Evolutionary conservation across 169 alveolate genomes (phyloP), one percentile per base, ranked within the genome.

Genomic region (Plasmodium cynomolgi): DNA sequence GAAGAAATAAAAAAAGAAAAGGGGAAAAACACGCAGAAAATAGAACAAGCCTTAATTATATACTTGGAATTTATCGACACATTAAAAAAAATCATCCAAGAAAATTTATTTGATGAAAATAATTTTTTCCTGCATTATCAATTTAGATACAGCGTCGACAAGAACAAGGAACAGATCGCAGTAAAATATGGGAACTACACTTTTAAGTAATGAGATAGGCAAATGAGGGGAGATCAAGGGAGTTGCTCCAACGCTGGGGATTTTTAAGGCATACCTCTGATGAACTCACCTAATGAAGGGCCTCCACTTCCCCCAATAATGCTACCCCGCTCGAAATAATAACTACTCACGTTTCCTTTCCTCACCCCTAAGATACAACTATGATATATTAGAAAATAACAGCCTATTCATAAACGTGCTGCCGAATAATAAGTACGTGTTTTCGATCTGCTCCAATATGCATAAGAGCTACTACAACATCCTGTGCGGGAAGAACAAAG

Each of bases 101-200:
- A 80, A 90, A 90, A 90, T 80, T 15, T 90, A 58, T 81, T 90
- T 44, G 94, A 90, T 80, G 94, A 90, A 80, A 79, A 90, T 20
- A 58, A 41, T 8, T 90, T 90, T 41, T 90, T 80, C 37, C 50
- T 90, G 26, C 54, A 90, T 31, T 90, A 90, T 34, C 94, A 90
- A 79, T 90, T 90, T 81, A 26, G 41, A 90, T 90, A 90, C 47
- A 44, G 34, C 34, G 62, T 90, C 44, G 82, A 90, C 37, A 90
- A 80, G 82, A 90, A 79, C 74, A 90, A 90, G 33, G 90, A 90
- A 29, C 83, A 90, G 47, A 80, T 90, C 34, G 9, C 74, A 80
- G 56, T 90, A n/a, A 90, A 56, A 90, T 90, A 90, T 47, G 94
- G 94, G 11, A 90, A 80, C 74, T 90, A 80, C 77, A 8, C 81